Evolutionary conservation across 2,329 filamentous ascomycete genomes (phyloP), one percentile per base, ranked within the genome.

Genomic region (Phoma sp.): DNA sequence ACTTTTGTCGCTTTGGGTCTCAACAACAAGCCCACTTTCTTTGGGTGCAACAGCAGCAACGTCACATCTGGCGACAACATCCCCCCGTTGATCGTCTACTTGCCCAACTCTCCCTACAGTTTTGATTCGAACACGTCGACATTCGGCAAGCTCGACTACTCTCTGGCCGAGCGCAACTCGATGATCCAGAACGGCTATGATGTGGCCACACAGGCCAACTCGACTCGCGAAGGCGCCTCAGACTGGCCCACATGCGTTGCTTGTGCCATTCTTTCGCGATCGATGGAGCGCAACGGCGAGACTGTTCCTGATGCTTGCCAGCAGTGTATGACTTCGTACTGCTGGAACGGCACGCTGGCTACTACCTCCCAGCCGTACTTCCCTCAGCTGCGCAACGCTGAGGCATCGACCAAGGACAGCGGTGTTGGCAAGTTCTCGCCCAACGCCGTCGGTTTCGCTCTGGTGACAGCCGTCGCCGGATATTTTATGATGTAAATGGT

Each of bases 151-250:
- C 80, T 86, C 33, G 75, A 76, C 36, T 91, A 93, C 81, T 81
- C 83, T 32, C 76, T 85, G 64, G 75, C 71, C 1, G 76, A 91
- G 77, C 90, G 94, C 60, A 85, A 96, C 72, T 83, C 83, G 59
- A 90, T 96, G 70, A 92, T 99, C 68, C 75, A 85, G 63, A 98
- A 99, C 77, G 94, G 92, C 19, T 95, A 90, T 78, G 85, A 95
- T 64, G 85, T 88, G 17, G 93, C 85, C 2, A 97, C 93, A 0
- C 88, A 89, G 80, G 91, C 85, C 46, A 97, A 98, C 77, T 85
- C 83, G 44, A 93, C 91, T 0, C 71, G 88, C 3, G 89, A 96
- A 72, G 65, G 76, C 3, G 40, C 53, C 1, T 35, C 21, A 3
- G 76, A 88, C 60, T 99, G 95, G 94, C 82, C 89, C 0, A 82